A percentile compares a stretch with the other conserved stretches of the same genome.
Evolutionary conservation across 2,329 filamentous ascomycete genomes (phyloP).

Genomic region (Aureobasidium sp.): DNA sequence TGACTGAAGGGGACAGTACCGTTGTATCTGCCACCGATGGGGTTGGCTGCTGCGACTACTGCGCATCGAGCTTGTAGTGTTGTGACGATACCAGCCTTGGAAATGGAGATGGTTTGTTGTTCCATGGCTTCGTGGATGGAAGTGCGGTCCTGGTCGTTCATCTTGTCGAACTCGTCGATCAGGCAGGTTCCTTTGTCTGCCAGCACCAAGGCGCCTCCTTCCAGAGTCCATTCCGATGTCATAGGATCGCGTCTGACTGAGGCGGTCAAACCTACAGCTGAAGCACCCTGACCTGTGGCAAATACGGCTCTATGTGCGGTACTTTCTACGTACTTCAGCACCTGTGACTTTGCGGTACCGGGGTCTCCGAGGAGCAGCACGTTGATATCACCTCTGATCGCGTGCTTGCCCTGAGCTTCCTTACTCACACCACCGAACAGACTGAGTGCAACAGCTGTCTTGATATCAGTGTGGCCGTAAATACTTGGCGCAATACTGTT

Average conservation of each 20-base stretch:
- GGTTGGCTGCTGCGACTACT: slow-evolving; percentile 94
- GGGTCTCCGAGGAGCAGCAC: slow-evolving; percentile 93
- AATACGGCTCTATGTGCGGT: slow-evolving; percentile 95
- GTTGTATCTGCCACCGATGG: slow-evolving; percentile 93
- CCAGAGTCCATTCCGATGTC: slow-evolving; percentile 94
- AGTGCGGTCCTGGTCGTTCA: slow-evolving; percentile 98
- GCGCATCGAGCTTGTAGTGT: slow-evolving; percentile 93
- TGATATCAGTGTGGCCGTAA: slow-evolving; percentile 93
- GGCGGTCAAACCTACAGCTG: slow-evolving; percentile 93
- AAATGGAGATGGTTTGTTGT: slow-evolving; percentile 98
- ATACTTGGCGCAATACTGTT: slow-evolving; percentile 94
- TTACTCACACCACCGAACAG: slow-evolving; percentile 94
- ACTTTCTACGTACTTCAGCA: slow-evolving; percentile 96
- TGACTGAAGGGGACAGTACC: slow-evolving; percentile 91
- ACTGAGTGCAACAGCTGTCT: slow-evolving; percentile 89
- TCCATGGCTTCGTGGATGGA: slow-evolving; percentile 99
- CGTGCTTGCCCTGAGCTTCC: slow-evolving; percentile 77
- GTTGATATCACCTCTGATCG: slow-evolving; percentile 95
- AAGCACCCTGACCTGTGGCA: slow-evolving; percentile 93
- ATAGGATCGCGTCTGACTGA: slow-evolving; percentile 92
- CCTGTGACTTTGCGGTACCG: slow-evolving; percentile 94
- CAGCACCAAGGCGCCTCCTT: slow-evolving; percentile 89
- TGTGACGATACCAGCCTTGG: slow-evolving; percentile 96
- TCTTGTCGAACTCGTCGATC: slow-evolving; percentile 99
- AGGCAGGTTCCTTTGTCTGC: slow-evolving; percentile 92